Conservation (phyloP, 352 stramenopile species). For the Globisporangium radiosum region DNA sequence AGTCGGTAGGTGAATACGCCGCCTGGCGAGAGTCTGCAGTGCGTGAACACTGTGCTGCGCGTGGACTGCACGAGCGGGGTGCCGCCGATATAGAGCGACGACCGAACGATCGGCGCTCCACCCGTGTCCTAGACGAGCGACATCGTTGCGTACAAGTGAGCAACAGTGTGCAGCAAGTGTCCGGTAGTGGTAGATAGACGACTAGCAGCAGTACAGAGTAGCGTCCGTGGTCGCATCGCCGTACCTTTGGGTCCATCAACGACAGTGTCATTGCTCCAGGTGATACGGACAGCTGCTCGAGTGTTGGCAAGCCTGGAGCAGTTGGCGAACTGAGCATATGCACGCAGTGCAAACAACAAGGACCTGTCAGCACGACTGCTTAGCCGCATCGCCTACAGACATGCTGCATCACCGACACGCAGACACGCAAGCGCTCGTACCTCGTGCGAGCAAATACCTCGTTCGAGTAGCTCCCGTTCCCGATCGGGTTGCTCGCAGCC, state of each 20-base stretch:
- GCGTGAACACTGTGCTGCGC: slow-evolving; percentile 15
- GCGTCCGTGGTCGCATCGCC: neutral
- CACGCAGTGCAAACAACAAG: no score
- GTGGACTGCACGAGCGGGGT: slow-evolving; percentile 19
- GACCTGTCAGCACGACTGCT: neutral
- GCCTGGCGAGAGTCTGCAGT: slow-evolving; percentile 23
- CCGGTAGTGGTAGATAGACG: neutral
- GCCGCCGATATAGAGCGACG: slow-evolving; percentile 29
- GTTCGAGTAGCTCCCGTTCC: slow-evolving; percentile 20
- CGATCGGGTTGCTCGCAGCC: slow-evolving; percentile 25
- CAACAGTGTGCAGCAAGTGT: neutral
- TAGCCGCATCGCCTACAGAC: no score
- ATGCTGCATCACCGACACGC: neutral
- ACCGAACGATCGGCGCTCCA: slow-evolving; percentile 24
- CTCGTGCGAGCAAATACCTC: slow-evolving; percentile 14
- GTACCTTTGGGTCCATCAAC: slow-evolving; percentile 33
- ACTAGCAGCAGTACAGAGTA: neutral
- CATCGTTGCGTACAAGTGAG: neutral
- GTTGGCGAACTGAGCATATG: slow-evolving; percentile 14
- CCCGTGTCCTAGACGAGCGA: slow-evolving; percentile 25
- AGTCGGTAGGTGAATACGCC: slow-evolving; percentile 33
- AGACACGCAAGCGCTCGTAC: slow-evolving; percentile 3
- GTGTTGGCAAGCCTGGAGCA: slow-evolving; percentile 16
- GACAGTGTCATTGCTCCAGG: slow-evolving; percentile 28
- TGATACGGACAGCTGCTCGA: slow-evolving; percentile 16